Percentiles rank a stretch among this genome's conserved stretches.
Evolutionary conservation across 768 basidiomycete species (phyloP).

Genomic region (Pleurotus giganteus): DNA sequence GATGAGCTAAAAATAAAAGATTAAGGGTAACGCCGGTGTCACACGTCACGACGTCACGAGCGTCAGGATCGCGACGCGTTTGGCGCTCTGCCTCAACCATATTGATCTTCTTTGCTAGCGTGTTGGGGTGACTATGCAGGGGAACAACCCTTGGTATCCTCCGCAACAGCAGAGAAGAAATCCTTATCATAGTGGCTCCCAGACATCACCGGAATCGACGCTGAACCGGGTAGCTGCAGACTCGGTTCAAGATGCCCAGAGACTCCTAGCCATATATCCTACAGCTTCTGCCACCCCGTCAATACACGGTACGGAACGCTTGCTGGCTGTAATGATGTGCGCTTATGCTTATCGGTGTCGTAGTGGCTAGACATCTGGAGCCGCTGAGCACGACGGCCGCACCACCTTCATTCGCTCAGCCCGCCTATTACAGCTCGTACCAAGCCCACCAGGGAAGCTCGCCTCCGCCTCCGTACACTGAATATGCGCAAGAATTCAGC

Average conservation of each 20-base stretch:
- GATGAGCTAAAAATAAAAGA: too few species aligned
- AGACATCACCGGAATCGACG: constrained; percentile 10
- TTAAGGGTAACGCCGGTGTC: too few species aligned
- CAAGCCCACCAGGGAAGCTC: constrained; percentile 20
- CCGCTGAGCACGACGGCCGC: constrained; percentile 56
- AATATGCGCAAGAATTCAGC: constrained; percentile 61
- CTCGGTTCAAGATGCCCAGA: constrained; percentile 66
- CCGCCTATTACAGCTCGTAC: constrained; percentile 44
- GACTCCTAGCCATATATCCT: constrained; percentile 66
- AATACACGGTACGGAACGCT: constrained; percentile 54
- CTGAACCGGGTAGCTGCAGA: constrained; percentile 30
- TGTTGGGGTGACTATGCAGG: constrained; percentile 6
- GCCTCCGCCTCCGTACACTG: constrained; percentile 58
- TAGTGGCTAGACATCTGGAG: constrained; percentile 67
- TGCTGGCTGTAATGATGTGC: background rate
- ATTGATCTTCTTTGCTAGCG: too few species aligned
- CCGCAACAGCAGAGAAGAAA: constrained; percentile 7
- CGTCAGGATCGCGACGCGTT: too few species aligned
- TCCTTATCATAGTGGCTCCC: background rate
- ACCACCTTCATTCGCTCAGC: constrained; percentile 64
- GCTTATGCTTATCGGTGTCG: constrained; percentile 6
- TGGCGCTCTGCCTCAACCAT: too few species aligned
- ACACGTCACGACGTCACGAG: too few species aligned
- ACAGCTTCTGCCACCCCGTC: constrained; percentile 77
- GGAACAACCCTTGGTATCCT: constrained; percentile 14